phyloP scores from a whole-genome alignment of 2,329 filamentous ascomycete species.

The Pseudocercospora crystallina region DNA sequence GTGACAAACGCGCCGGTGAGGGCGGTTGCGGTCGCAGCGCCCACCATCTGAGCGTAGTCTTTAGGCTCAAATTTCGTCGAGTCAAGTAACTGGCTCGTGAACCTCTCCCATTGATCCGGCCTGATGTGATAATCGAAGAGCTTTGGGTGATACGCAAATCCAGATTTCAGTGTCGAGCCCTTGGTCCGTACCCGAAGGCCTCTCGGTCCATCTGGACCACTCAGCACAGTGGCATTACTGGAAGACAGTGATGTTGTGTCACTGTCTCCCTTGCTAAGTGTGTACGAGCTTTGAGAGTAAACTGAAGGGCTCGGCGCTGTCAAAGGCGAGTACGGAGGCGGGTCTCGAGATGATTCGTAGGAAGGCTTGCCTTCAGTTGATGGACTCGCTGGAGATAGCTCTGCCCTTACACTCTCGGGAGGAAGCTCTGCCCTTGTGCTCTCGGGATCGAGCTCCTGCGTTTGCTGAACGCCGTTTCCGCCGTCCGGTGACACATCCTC shows the following conservation, averaged over 20 bases:
- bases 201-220: neutral
- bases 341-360: neutral
- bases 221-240: neutral
- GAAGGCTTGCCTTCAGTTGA: neutral
- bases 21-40: conserved; percentile 12
- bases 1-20: conserved; percentile 14
- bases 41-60: conserved; percentile 17
- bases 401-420: neutral
- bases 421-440: neutral
- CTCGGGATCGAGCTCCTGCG: neutral
- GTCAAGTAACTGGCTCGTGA: conserved; percentile 13
- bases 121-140: conserved; percentile 16
- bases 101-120: conserved; percentile 16
- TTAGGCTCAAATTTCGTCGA: conserved; percentile 6
- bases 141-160: conserved; percentile 14
- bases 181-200: conserved; percentile 12
- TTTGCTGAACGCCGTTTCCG: neutral
- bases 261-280: neutral
- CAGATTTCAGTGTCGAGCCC: conserved; percentile 10
- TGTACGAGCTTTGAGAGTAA: neutral
- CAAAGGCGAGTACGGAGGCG: neutral
- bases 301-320: neutral
- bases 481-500: neutral
- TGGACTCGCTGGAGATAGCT: neutral
- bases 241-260: neutral